Evolutionary conservation across 768 basidiomycete genomes (phyloP).

Genomic region (Lenzites betulinus): DNA sequence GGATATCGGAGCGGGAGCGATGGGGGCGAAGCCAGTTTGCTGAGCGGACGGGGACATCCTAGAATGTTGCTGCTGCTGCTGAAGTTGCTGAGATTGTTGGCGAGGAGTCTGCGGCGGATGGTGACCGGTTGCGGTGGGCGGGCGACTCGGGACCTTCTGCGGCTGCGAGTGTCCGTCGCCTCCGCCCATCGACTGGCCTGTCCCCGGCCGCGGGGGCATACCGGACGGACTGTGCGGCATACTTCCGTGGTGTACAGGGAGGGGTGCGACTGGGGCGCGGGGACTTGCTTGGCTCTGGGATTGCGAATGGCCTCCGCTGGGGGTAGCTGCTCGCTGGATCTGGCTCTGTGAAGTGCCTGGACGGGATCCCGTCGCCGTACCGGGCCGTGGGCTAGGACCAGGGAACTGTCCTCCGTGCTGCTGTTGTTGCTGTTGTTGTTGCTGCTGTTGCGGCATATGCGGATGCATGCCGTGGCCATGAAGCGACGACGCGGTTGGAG

Average conservation of each 20-base stretch:
- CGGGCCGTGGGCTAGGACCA: constrained; percentile 21
- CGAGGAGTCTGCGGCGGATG: constrained; percentile 30
- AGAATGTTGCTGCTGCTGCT: constrained; percentile 19
- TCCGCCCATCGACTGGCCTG: constrained; percentile 31
- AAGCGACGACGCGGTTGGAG: constrained; percentile 24
- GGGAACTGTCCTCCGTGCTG: constrained; percentile 13
- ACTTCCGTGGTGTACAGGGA: constrained; percentile 25
- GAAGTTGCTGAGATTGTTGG: constrained; percentile 26
- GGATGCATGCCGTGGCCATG: constrained; percentile 22
- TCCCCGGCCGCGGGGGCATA: constrained; percentile 30
- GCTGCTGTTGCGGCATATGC: constrained; percentile 24
- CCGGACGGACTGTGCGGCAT: constrained; percentile 19
- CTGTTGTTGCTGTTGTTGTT: constrained; percentile 11
- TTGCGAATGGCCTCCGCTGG: background rate
- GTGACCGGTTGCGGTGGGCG: constrained; percentile 30
- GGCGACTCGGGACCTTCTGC: constrained; percentile 29
- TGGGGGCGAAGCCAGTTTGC: constrained; percentile 21
- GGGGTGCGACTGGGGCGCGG: constrained; percentile 15
- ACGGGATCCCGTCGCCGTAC: constrained; percentile 20
- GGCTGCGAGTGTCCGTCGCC: constrained; percentile 21
- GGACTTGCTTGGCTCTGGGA: constrained; percentile 5
- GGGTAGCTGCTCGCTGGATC: constrained; percentile 19
- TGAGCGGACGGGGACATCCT: background rate
- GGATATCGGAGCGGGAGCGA: constrained; percentile 24
- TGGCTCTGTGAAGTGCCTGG: constrained; percentile 17